Evolutionary conservation across 257 asterid genomes (phyloP).

Genomic region (Avicennia marina): DNA sequence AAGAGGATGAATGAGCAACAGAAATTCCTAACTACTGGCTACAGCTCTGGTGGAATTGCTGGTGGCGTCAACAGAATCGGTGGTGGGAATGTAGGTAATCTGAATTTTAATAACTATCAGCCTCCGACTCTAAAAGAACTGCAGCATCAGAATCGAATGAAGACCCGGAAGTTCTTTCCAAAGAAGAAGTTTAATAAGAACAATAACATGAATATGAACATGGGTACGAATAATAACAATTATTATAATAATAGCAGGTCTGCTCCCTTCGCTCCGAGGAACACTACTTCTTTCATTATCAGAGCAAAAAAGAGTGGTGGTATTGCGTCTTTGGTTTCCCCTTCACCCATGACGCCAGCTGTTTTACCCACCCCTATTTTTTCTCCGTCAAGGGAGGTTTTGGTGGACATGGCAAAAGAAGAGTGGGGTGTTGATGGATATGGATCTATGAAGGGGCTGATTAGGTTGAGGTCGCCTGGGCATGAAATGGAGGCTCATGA

Average conservation of each 20-base stretch:
- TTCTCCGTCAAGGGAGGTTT: conserved; percentile 75
- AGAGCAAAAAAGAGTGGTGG: conserved; percentile 83
- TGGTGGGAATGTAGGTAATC: conserved; percentile 21
- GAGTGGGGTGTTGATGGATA: conserved; percentile 94
- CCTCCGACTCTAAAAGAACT: conserved; percentile 60
- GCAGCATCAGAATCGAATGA: conserved; percentile 64
- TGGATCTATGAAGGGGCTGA: conserved; percentile 84
- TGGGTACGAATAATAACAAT: conserved; percentile 23
- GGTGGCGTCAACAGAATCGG: conserved; percentile 14
- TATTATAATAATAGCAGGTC: conserved; percentile 33
- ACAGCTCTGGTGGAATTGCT: conserved; percentile 21
- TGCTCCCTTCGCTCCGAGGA: conserved; percentile 68
- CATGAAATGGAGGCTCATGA: conserved; percentile 45
- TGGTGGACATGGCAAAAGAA: conserved; percentile 81
- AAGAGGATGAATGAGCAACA: conserved; percentile 50
- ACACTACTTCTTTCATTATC: conserved; percentile 59
- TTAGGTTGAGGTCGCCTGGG: conserved; percentile 74
- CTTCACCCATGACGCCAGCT: conserved; percentile 72
- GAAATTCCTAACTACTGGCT: conserved; percentile 26
- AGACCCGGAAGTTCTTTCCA: conserved; percentile 46
- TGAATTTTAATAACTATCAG: conserved; percentile 40
- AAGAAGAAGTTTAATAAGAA: conserved; percentile 49
- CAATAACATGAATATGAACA: conserved; percentile 10
- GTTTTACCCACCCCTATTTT: conserved; percentile 75
- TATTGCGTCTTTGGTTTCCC: conserved; percentile 72